phyloP scores from a whole-genome alignment of 805 yeast species.

The Candida michaelii region DNA sequence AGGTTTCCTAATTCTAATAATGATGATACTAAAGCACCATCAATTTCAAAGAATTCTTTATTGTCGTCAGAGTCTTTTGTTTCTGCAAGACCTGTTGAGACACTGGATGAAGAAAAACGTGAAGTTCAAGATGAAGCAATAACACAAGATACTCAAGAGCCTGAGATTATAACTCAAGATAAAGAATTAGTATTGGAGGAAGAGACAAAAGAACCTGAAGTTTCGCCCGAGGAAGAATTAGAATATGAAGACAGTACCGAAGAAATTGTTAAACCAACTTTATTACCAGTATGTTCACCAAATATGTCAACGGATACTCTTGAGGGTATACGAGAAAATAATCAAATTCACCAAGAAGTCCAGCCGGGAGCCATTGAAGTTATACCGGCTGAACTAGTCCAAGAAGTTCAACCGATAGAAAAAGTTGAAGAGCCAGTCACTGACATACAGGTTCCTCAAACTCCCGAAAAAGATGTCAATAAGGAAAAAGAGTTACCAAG shows the following conservation, averaged over 20 bases:
- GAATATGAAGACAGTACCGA: too few species aligned
- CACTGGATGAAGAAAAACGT: neutral
- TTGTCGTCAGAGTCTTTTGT: constrained; percentile 1
- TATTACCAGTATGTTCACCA: neutral
- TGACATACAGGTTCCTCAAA: neutral
- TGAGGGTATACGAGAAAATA: neutral
- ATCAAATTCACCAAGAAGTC: neutral
- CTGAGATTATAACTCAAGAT: too few species aligned
- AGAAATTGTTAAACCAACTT: neutral
- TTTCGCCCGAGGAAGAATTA: too few species aligned
- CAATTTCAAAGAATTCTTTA: constrained; percentile 1
- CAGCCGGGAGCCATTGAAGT: too few species aligned
- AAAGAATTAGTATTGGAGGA: too few species aligned
- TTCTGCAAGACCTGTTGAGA: neutral
- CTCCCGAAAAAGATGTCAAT: neutral
- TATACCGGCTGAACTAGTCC: too few species aligned
- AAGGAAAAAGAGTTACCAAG: constrained; percentile 4
- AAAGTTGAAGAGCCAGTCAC: too few species aligned
- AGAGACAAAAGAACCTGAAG: too few species aligned
- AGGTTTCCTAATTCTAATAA: neutral
- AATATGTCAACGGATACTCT: neutral
- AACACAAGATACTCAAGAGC: too few species aligned
- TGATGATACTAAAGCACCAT: neutral
- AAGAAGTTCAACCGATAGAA: too few species aligned
- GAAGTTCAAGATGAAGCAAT: neutral